Evolutionary conservation across 78 protist species (phyloP), one percentile per base, ranked within the genome.

Genomic region (Polysphondylium violaceum): DNA sequence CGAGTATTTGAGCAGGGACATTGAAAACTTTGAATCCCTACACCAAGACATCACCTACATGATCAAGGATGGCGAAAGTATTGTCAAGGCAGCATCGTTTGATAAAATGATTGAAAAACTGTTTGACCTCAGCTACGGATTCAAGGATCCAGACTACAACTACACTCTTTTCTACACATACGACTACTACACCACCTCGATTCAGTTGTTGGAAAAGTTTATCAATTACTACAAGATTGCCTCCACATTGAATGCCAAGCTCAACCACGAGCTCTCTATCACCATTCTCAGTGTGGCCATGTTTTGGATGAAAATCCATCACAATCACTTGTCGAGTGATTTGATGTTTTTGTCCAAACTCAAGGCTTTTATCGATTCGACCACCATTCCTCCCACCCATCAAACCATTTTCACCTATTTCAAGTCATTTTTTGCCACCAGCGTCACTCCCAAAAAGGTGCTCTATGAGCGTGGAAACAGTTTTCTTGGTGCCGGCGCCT

Each of bases 241-340:
- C 14, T 29, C 50, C 14, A 56, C 83, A 51, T 33, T 33, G 9
- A 25, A 40, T 12, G 33, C 76, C 7, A 69, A 44, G 25, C 27
- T 69, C 14, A 74, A 78, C 35, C 35, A 16, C 55, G 75, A 83
- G 17, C 27, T 63, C 17, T 67, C 91, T 44, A 23, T 83, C 7
- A 59, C 79, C 2, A 64, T 69, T 0, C 2, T 83, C 25, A 58
- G 74, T 0, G 91, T 83, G 2, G 91, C 73, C 16, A 83, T 83
- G 91, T 83, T 83, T 71, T 83, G 91, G 91, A 83, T 83, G 91
- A 67, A 83, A 43, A 40, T 83, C 11, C 77, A 83, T 56, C 91
- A 69, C 21, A 67, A 55, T 25, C 50, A 38, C 7, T 58, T 83
- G 43, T 33, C 59, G 23, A 44, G 81, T 0, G 91, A 83, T 43